These are phyloP conservation scores for Dimocarpus longan DNA, from an alignment of 345 rosid species.

Conservation along the genomic window DNA sequence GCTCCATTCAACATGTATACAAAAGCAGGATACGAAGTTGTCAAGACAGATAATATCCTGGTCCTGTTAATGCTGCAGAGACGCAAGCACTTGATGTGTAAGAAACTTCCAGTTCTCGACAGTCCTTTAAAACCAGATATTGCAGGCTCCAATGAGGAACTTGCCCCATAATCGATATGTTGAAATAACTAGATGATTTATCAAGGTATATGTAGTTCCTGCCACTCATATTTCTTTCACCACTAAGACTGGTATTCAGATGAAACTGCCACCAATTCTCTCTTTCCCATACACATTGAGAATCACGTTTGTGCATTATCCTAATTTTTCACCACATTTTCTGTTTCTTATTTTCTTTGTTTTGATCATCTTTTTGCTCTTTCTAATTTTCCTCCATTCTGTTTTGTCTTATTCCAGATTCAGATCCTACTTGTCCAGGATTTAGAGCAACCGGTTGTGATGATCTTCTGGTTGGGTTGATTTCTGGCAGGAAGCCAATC, in stretches of 20 bases:
- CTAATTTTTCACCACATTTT: conserved; percentile 5
- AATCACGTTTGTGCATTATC: neutral
- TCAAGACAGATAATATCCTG: conserved; percentile 69
- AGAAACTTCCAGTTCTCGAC: conserved; percentile 51
- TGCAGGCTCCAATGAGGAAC: conserved; percentile 40
- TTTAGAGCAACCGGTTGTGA: conserved; percentile 14
- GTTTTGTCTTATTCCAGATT: conserved; percentile 14
- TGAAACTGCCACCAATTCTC: neutral
- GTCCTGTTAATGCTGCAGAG: conserved; percentile 75
- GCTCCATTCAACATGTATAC: conserved; percentile 88
- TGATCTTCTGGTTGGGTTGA: conserved; percentile 21
- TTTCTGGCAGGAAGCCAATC: conserved; percentile 17
- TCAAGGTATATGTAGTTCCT: conserved; percentile 29
- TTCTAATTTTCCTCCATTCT: neutral
- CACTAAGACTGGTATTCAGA: neutral
- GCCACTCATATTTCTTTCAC: neutral
- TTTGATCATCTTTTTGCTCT: neutral
- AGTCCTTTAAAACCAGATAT: conserved; percentile 31
- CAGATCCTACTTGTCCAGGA: conserved; percentile 25
- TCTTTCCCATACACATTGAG: neutral
- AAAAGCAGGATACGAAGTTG: conserved; percentile 79
- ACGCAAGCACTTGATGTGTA: conserved; percentile 94
- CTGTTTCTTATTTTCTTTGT: neutral
- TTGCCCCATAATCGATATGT: conserved; percentile 36
- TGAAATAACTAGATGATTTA: conserved; percentile 20